Conservation (phyloP, 73 alveolate genomes). For the Paramecium caudatum region DNA sequence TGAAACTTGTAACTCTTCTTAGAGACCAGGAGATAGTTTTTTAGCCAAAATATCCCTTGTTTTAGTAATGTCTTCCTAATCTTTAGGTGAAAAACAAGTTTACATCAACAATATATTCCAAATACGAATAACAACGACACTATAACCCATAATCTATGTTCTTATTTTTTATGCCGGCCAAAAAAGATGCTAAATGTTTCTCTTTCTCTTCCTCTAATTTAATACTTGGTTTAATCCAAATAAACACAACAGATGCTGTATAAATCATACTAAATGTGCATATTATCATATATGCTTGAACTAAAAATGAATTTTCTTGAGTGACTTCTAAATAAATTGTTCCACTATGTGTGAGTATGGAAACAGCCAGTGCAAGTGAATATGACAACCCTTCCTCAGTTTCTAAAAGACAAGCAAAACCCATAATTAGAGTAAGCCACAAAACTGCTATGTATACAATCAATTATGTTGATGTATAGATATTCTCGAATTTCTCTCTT, state of each 20-base stretch:
- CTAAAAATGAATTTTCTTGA: background rate
- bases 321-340: background rate
- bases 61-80: conserved; percentile 54
- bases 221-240: conserved; percentile 34
- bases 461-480: background rate
- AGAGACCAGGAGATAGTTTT: conserved; percentile 41
- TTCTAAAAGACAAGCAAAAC: conserved; percentile 17
- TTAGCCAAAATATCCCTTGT: conserved; percentile 10
- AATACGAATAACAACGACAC: conserved; percentile 19
- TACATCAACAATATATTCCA: conserved; percentile 53
- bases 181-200: conserved; percentile 9
- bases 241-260: background rate
- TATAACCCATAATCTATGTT: conserved; percentile 15
- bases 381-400: background rate
- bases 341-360: background rate
- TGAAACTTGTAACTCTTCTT: conserved; percentile 54
- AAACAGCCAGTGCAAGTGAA: background rate
- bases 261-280: background rate
- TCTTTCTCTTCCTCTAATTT: conserved; percentile 45
- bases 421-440: background rate
- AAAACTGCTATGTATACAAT: background rate
- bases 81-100: background rate
- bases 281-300: background rate
- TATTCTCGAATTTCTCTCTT: background rate
- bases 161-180: background rate